Percentiles rank a stretch among this genome's conserved stretches.
phyloP scores from a whole-genome alignment of 2,329 filamentous ascomycete species.

The Elsinoe batatas region DNA sequence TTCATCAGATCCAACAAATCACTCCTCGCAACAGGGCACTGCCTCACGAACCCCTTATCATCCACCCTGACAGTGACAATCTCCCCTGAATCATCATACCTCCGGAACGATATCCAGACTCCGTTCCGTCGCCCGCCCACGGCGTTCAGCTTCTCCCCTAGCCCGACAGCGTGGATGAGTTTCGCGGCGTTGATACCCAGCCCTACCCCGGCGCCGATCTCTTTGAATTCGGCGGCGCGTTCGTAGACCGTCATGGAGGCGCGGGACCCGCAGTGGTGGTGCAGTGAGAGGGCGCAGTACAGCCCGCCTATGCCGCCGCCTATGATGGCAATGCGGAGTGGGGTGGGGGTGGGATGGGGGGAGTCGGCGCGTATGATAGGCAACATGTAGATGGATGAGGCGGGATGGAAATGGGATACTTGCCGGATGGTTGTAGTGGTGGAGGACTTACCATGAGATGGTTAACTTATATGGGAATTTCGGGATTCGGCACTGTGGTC shows the following conservation, averaged over 20 bases:
- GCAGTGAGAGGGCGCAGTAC: conserved; percentile 29
- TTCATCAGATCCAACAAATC: conserved; percentile 24
- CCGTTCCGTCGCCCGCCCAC: conserved; percentile 25
- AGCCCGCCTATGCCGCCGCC: conserved; percentile 35
- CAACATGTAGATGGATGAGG: not conserved
- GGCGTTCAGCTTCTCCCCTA: conserved; percentile 24
- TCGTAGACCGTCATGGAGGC: conserved; percentile 28
- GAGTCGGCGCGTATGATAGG: not conserved
- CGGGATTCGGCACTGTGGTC: conserved; percentile 2
- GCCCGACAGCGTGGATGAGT: conserved; percentile 27
- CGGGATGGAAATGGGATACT: not conserved
- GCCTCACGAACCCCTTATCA: conserved; percentile 19
- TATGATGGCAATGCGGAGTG: conserved; percentile 28
- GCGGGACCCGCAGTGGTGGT: conserved; percentile 28
- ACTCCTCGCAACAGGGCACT: conserved; percentile 20
- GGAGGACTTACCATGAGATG: not conserved
- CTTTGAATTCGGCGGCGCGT: conserved; percentile 27
- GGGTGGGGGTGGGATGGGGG: conserved; percentile 4
- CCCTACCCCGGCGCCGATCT: conserved; percentile 30
- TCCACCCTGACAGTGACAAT: conserved; percentile 24
- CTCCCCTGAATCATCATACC: conserved; percentile 28
- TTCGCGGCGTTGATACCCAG: conserved; percentile 30
- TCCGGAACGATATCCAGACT: conserved; percentile 29
- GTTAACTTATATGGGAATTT: not conserved
- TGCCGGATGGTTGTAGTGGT: not conserved